Percentiles rank a stretch among this genome's conserved stretches.
phyloP scores from a whole-genome alignment of 768 basidiomycete species.

The Rhodotorula toruloides region DNA sequence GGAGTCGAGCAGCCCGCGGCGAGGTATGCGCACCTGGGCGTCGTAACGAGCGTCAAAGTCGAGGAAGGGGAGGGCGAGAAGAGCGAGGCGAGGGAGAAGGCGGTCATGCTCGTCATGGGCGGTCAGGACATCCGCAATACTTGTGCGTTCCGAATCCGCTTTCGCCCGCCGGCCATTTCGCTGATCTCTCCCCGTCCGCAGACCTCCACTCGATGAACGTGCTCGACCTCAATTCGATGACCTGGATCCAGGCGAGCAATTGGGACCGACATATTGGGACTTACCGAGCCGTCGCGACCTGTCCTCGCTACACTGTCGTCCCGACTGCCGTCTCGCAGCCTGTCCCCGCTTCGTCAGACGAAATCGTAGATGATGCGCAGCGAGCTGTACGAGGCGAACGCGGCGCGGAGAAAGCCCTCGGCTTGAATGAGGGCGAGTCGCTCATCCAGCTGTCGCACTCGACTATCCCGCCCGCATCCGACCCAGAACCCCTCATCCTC shows the following conservation, averaged over 20 bases:
- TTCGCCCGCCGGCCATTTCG: no score
- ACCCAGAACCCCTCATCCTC: slow-evolving; percentile 77
- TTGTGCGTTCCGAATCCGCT: slow-evolving; percentile 8
- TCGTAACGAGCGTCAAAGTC: slow-evolving; percentile 57
- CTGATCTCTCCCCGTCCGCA: slow-evolving; percentile 51
- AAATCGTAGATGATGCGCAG: no score
- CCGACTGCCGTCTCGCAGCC: neutral
- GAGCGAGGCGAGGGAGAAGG: slow-evolving; percentile 46
- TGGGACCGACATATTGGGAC: slow-evolving; percentile 94
- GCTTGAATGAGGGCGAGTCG: neutral
- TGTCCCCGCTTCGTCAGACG: neutral
- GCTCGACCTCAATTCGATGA: slow-evolving; percentile 65
- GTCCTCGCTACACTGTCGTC: slow-evolving; percentile 50
- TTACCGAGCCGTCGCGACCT: slow-evolving; percentile 83
- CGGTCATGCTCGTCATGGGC: slow-evolving; percentile 79
- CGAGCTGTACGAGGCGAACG: slow-evolving; percentile 2
- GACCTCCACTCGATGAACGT: slow-evolving; percentile 70
- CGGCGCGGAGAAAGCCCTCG: neutral
- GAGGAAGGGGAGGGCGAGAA: neutral
- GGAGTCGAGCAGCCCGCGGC: slow-evolving; percentile 65
- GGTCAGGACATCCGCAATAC: slow-evolving; percentile 84
- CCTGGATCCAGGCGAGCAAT: slow-evolving; percentile 73
- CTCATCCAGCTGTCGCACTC: slow-evolving; percentile 58
- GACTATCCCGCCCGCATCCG: slow-evolving; percentile 62
- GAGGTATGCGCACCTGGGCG: slow-evolving; percentile 90